Base-by-base conservation (phyloP, 441 rosid species). In the Jatropha podagrica region DNA sequence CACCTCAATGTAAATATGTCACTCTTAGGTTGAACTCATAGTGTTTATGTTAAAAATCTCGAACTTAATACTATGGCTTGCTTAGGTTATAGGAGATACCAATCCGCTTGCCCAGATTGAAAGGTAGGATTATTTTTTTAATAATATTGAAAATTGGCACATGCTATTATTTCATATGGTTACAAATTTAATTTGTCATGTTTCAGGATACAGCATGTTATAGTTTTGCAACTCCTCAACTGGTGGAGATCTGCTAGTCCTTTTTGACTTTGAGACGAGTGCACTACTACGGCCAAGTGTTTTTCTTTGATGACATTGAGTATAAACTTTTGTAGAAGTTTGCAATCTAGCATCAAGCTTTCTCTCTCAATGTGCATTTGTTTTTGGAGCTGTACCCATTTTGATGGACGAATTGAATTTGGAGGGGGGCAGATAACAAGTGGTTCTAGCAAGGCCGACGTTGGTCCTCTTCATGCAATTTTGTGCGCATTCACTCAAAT, bases 181-280 rank as follows among this genome's bases (percentile, higher is more conserved):
- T 20, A 51, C 13, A n/a, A 56, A 46, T 40, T 55, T 49, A 58
- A 60, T 58, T 74, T 70, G 27, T 18, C 73, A 2, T 58, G 44
- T 64, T 73, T 85, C 87, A 82, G 86, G 88, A 23, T 32, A 55
- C 2, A 32, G 65, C 58, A 44, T 38, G 42, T 74, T 37, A 51
- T 72, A 69, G 48, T 70, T 75, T 62, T 72, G 76, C 74, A 71
- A 61, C 71, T 70, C 44, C 65, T 63, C 44, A 61, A 71, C 66
- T 64, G 71, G 71, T 40, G 32, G 32, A 42, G 62, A 56, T 52
- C 70, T 60, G 48, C 46, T 37, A 32, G 76, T 69, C 26, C 68
- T 18, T 60, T 4, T 13, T 72, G 20, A 14, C 68, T 18, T 60
- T 4, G 17, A 76, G n/a, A 13, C 26, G 32, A 52, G 67, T 48